Conservation (phyloP, 345 rosid species). For the Acer saccharum region DNA sequence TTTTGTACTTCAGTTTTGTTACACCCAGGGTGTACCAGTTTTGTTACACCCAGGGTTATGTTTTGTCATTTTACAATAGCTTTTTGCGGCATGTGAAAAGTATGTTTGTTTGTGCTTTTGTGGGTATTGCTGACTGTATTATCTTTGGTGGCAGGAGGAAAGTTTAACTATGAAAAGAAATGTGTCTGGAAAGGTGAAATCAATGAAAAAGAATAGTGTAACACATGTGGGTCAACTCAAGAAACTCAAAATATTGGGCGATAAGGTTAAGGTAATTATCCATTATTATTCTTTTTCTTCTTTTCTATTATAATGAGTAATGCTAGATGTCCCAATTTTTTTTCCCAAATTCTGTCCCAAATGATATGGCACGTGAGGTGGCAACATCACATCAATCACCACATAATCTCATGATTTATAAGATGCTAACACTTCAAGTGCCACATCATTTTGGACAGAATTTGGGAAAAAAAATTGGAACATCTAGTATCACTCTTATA, state of each 20-base stretch:
- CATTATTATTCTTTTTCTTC: not conserved
- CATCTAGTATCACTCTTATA: too few species aligned
- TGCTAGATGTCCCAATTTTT: too few species aligned
- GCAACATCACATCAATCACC: too few species aligned
- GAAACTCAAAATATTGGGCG: slow-evolving; percentile 81
- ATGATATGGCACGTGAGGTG: too few species aligned
- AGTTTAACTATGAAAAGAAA: slow-evolving; percentile 41
- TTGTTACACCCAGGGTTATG: not conserved
- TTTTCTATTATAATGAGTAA: not conserved
- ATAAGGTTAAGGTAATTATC: slow-evolving; percentile 65
- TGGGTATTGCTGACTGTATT: slow-evolving; percentile 2
- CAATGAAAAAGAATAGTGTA: slow-evolving; percentile 45
- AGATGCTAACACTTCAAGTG: too few species aligned
- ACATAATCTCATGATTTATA: too few species aligned
- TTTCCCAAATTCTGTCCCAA: too few species aligned
- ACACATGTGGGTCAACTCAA: slow-evolving; percentile 35
- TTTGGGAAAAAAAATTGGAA: too few species aligned
- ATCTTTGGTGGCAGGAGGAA: slow-evolving; percentile 43
- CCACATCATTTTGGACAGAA: too few species aligned
- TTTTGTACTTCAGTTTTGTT: not conserved
- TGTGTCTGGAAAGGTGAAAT: slow-evolving; percentile 48
- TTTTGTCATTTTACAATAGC: not conserved
- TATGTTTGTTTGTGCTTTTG: not conserved
- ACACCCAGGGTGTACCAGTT: not conserved
- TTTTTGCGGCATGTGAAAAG: not conserved